Base-by-base conservation (phyloP, 2,329 filamentous ascomycete species). In the Lasiodiplodia hormozganensis region DNA sequence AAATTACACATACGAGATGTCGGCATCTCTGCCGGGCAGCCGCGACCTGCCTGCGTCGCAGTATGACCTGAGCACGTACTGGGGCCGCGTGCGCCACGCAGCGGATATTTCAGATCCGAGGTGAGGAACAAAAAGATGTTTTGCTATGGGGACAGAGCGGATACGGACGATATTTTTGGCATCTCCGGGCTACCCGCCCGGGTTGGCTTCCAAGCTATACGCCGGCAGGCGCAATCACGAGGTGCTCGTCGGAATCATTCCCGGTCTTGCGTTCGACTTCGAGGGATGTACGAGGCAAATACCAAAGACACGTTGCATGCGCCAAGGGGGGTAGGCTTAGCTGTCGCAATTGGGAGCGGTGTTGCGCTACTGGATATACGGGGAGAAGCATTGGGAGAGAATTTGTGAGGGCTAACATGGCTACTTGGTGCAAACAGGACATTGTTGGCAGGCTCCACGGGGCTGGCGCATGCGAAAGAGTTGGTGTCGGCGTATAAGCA, bases 11-110 rank as follows among this genome's bases (percentile, higher is more conserved):
- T 47, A n/a, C 43, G 36, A 34, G 14, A 90, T 90, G 88, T 89
- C 88, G 52, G 83, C 87, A 57, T 89, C 88, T 31, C 78, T 89
- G 34, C 87, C 88, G 31, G 88, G 88, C 68, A 87, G 81, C 73
- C 91, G 95, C 80, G 93, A 97, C 80, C 86, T 97, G 72, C 96
- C 96, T 70, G 89, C 90, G 68, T 99, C 96, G 67, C 93, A 94
- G 81, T 95, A 96, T 87, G 93, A 99, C 79, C 86, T 99, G 76
- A 88, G 82, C 78, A 97, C 94, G 57, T 99, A 99, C 83, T 96
- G 92, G 92, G 96, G 96, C 72, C 90, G 96, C 69, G 96, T 98
- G 76, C 89, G 88, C 82, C 95, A 99, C 84, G 90, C 94, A 21
- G 91, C 92, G 70, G 90, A 94, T 75, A 89, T 99, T 75, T 92